phyloP scores from a whole-genome alignment of 805 yeast species.

The Debaryomyces tyrocola region DNA sequence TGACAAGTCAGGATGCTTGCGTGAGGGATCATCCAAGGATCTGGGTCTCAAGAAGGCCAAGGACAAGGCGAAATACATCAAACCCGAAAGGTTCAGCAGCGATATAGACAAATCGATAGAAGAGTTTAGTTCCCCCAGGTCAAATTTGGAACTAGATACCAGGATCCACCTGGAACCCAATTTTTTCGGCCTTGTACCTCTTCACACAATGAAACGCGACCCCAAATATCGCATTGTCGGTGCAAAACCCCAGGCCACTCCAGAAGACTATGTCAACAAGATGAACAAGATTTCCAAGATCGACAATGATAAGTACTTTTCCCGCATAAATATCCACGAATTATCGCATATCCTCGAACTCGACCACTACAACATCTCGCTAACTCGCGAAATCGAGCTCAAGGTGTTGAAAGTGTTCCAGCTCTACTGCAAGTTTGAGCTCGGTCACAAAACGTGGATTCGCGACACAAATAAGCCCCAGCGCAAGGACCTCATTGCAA shows the following conservation, averaged over 20 bases:
- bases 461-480: constrained; percentile 65
- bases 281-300: constrained; percentile 3
- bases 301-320: constrained; percentile 21
- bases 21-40: background rate
- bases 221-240: constrained; percentile 7
- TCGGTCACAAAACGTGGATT: constrained; percentile 83
- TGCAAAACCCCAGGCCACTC: background rate
- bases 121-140: background rate
- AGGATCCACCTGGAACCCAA: background rate
- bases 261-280: background rate
- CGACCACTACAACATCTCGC: constrained; percentile 43
- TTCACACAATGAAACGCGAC: constrained; percentile 8
- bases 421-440: constrained; percentile 61
- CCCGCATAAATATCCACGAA: constrained; percentile 58
- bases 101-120: background rate
- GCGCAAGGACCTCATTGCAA: constrained; percentile 48
- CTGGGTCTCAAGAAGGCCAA: background rate
- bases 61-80: background rate
- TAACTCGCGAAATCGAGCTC: constrained; percentile 57
- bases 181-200: constrained; percentile 7
- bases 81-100: background rate
- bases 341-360: constrained; percentile 53
- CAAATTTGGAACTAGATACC: background rate
- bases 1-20: too few relatives aligned
- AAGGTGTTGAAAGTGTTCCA: constrained; percentile 53